A percentile compares a stretch with the other conserved stretches of the same genome.
Evolutionary conservation across 2,329 filamentous ascomycete genomes (phyloP).

Genomic region (Verticillium dahliae): DNA sequence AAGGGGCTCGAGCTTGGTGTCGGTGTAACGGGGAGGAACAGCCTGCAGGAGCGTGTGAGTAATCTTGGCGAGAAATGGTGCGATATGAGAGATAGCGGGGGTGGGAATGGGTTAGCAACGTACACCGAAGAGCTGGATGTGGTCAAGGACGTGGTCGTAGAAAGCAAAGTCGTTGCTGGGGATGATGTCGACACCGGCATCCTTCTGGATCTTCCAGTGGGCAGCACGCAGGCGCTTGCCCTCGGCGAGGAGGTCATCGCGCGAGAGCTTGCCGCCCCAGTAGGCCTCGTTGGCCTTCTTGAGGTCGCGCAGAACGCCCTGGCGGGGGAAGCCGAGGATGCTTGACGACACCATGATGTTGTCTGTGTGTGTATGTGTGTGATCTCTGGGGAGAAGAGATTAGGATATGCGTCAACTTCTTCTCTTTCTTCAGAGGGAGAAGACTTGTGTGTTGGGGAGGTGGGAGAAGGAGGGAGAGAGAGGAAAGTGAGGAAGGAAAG

Average conservation of each 20-base stretch:
- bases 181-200: slow-evolving; percentile 94
- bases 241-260: slow-evolving; percentile 84
- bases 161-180: slow-evolving; percentile 99
- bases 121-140: slow-evolving; percentile 97
- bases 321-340: slow-evolving; percentile 97
- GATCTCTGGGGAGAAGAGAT: slow-evolving; percentile 1
- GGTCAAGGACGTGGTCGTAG: slow-evolving; percentile 96
- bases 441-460: background rate
- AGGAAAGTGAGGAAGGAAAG: slow-evolving; percentile 5
- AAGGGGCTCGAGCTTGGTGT: slow-evolving; percentile 77
- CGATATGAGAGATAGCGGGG: background rate
- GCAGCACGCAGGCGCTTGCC: slow-evolving; percentile 93
- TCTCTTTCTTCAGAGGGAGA: background rate
- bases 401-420: background rate
- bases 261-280: slow-evolving; percentile 92
- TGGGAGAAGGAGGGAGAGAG: background rate
- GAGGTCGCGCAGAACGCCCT: slow-evolving; percentile 96
- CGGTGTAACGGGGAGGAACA: slow-evolving; percentile 87
- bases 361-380: slow-evolving; percentile 22
- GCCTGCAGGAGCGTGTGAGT: slow-evolving; percentile 46
- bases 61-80: background rate
- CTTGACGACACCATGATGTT: slow-evolving; percentile 58
- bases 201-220: slow-evolving; percentile 99
- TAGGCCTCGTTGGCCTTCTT: slow-evolving; percentile 99
- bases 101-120: slow-evolving; percentile 25